Percentiles rank a stretch among this genome's conserved stretches.
phyloP scores from a whole-genome alignment of 306 rosid genomes.

The Dalbergia cultrata region DNA sequence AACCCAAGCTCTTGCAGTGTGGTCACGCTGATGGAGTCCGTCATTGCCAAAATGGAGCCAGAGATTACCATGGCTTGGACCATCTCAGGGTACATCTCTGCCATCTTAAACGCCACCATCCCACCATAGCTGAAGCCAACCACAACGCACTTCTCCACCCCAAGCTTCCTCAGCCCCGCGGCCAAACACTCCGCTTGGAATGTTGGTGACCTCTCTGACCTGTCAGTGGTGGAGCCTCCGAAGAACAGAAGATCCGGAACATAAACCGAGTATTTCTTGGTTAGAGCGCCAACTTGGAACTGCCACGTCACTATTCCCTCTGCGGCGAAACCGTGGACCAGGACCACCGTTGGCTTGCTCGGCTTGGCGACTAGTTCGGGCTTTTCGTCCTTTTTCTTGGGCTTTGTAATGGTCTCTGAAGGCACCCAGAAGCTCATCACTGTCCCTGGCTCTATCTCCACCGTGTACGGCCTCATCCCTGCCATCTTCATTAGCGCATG shows the following conservation, averaged over 20 bases:
- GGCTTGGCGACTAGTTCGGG: conserved; percentile 42
- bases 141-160: conserved; percentile 69
- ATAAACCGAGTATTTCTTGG: conserved; percentile 77
- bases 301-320: conserved; percentile 97
- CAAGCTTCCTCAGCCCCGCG: conserved; percentile 67
- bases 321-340: conserved; percentile 82
- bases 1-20: conserved; percentile 69
- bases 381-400: conserved; percentile 49
- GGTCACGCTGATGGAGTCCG: conserved; percentile 53
- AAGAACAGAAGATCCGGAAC: conserved; percentile 89
- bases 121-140: conserved; percentile 94
- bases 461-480: conserved; percentile 70
- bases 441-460: conserved; percentile 84
- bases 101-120: conserved; percentile 86
- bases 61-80: conserved; percentile 65
- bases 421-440: conserved; percentile 89
- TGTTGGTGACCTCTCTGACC: conserved; percentile 60
- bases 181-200: conserved; percentile 84
- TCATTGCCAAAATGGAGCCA: conserved; percentile 84
- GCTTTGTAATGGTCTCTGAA: conserved; percentile 58
- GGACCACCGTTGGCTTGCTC: conserved; percentile 74
- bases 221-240: conserved; percentile 70
- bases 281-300: conserved; percentile 77
- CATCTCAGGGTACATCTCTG: conserved; percentile 67
- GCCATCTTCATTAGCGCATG: conserved; percentile 89